These are phyloP conservation scores for Cymbopogon flexuosus DNA, from an alignment of 202 grass and related monocot species.

Conservation along the genomic window DNA sequence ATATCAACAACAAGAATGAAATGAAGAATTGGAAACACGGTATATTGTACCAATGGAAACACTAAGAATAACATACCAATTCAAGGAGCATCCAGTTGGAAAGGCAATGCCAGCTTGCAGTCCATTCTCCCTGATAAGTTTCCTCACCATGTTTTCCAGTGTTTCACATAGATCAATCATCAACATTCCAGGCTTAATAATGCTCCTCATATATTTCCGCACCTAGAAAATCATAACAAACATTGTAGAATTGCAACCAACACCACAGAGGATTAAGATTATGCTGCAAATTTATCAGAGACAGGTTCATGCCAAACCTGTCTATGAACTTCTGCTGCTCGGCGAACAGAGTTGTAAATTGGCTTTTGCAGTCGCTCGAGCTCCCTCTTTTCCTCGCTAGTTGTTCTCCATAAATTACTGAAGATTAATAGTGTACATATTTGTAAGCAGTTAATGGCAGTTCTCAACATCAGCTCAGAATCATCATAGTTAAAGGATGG, in stretches of 20 bases:
- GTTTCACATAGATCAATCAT: slow-evolving; percentile 73
- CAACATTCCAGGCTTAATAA: slow-evolving; percentile 71
- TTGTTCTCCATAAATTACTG: slow-evolving; percentile 93
- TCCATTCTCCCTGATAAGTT: slow-evolving; percentile 89
- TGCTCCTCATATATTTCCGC: slow-evolving; percentile 83
- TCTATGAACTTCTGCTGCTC: slow-evolving; percentile 98
- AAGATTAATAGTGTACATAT: slow-evolving; percentile 22
- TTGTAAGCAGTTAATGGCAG: not conserved
- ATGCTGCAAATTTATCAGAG: slow-evolving; percentile 8
- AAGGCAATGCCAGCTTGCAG: slow-evolving; percentile 98
- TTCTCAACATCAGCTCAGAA: not conserved
- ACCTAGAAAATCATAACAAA: slow-evolving; percentile 52
- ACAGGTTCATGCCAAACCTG: slow-evolving; percentile 42
- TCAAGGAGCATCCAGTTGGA: slow-evolving; percentile 95
- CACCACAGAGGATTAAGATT: not conserved
- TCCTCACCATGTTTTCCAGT: slow-evolving; percentile 82
- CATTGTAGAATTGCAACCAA: slow-evolving; percentile 9
- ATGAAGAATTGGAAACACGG: not conserved
- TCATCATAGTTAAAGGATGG: not conserved
- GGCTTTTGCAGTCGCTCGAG: slow-evolving; percentile 74
- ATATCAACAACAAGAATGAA: not conserved
- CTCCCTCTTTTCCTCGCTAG: slow-evolving; percentile 92
- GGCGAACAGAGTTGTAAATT: slow-evolving; percentile 81
- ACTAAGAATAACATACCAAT: slow-evolving; percentile 60
- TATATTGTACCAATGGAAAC: slow-evolving; percentile 49